Evolutionary conservation across 179 eudicot genomes (phyloP).

Genomic region (Silene coronaria): DNA sequence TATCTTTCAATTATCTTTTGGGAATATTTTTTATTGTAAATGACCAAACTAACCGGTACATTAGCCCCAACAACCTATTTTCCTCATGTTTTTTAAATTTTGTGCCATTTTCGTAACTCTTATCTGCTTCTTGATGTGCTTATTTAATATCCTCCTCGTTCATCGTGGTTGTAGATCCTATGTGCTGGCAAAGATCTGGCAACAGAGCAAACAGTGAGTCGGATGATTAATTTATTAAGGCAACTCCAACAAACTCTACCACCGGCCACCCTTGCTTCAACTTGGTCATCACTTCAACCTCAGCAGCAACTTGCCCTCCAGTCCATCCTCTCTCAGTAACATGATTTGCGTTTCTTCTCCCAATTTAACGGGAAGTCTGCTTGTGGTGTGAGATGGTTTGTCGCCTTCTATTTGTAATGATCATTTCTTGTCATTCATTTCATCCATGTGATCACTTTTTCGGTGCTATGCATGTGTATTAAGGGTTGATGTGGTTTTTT

Average conservation of each 20-base stretch:
- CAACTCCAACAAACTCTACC: slow-evolving; percentile 37
- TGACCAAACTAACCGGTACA: not conserved
- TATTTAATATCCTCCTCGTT: not conserved
- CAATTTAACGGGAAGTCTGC: not conserved
- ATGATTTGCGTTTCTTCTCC: not conserved
- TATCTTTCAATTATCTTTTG: not conserved
- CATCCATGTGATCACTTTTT: slow-evolving; percentile 13
- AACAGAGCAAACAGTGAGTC: slow-evolving; percentile 35
- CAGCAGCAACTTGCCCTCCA: slow-evolving; percentile 38
- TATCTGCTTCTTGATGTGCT: not conserved
- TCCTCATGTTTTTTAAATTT: not conserved
- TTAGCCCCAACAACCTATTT: not conserved
- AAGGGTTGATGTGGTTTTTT: slow-evolving; percentile 5
- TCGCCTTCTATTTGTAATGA: slow-evolving; percentile 9
- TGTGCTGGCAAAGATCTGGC: slow-evolving; percentile 43
- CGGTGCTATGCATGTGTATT: not conserved
- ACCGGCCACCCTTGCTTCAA: slow-evolving; percentile 31
- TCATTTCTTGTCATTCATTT: slow-evolving; percentile 17
- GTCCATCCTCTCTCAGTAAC: slow-evolving; percentile 37
- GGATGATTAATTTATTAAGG: slow-evolving; percentile 37
- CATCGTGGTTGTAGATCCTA: slow-evolving; percentile 24
- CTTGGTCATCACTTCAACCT: slow-evolving; percentile 41
- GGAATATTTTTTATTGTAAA: not conserved
- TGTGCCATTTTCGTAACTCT: not conserved
- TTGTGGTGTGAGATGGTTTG: slow-evolving; percentile 1